Conservation (phyloP, 169 alveolate species). For the Cyclospora cayetanensis region DNA sequence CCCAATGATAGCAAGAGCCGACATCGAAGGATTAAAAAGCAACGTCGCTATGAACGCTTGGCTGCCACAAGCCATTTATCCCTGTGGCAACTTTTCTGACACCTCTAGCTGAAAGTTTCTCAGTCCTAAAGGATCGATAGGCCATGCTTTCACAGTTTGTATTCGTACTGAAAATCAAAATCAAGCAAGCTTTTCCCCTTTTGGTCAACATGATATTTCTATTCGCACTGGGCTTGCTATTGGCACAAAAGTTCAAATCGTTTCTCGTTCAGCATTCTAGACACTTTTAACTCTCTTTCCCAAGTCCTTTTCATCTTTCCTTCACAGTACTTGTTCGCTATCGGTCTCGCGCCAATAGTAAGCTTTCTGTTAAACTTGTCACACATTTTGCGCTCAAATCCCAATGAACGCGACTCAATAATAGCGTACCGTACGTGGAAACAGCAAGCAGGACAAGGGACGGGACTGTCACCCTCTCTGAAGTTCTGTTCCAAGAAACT, state of each 20-base stretch:
- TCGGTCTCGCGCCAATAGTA: slow-evolving; percentile 91
- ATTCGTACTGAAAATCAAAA: slow-evolving; percentile 91
- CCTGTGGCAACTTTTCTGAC: slow-evolving; percentile 6
- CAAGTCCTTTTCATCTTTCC: slow-evolving; percentile 94
- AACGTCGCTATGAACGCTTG: slow-evolving; percentile 21
- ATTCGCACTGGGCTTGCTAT: slow-evolving; percentile 92
- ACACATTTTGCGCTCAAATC: slow-evolving; percentile 90
- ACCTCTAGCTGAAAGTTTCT: slow-evolving; percentile 21
- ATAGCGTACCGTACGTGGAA: slow-evolving; percentile 48
- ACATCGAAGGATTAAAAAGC: slow-evolving; percentile 35
- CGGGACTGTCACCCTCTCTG: slow-evolving; percentile 51
- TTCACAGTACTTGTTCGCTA: slow-evolving; percentile 94
- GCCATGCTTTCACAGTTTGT: slow-evolving; percentile 94
- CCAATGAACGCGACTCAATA: slow-evolving; percentile 81
- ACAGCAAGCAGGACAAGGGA: slow-evolving; percentile 19
- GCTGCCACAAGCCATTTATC: slow-evolving; percentile 40
- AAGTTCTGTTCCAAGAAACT: slow-evolving; percentile 28
- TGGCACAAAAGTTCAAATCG: slow-evolving; percentile 82
- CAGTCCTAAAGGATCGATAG: slow-evolving; percentile 75
- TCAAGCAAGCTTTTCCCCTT: slow-evolving; percentile 93
- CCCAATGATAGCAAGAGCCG: slow-evolving; percentile 75
- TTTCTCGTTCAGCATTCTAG: slow-evolving; percentile 91
- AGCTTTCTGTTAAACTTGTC: slow-evolving; percentile 90
- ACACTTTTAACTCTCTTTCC: slow-evolving; percentile 91
- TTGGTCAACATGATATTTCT: slow-evolving; percentile 93